phyloP scores from a whole-genome alignment of 2,329 filamentous ascomycete species.

The Phaeosphaeriaceae sp. region DNA sequence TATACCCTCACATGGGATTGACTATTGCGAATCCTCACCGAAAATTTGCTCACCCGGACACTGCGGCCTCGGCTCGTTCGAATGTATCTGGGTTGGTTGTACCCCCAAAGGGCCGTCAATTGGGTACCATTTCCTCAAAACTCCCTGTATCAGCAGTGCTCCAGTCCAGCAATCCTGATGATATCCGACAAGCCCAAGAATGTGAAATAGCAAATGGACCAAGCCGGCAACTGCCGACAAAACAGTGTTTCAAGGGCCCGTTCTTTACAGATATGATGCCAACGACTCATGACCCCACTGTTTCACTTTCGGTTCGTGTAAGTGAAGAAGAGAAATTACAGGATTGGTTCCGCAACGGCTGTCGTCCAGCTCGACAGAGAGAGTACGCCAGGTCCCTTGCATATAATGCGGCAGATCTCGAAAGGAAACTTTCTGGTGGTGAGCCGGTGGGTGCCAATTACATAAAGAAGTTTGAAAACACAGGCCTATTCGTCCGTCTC shows the following conservation, averaged over 20 bases:
- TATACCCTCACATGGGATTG: slow-evolving; percentile 19
- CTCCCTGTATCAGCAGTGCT: slow-evolving; percentile 11
- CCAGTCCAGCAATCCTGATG: slow-evolving; percentile 38
- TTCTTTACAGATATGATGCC: slow-evolving; percentile 45
- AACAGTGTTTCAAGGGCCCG: slow-evolving; percentile 45
- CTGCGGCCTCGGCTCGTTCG: slow-evolving; percentile 1
- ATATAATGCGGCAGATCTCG: slow-evolving; percentile 18
- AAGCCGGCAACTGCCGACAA: slow-evolving; percentile 33
- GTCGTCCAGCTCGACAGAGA: slow-evolving; percentile 32
- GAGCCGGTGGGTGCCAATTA: slow-evolving; percentile 2
- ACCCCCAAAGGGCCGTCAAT: no score
- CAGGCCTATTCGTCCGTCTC: slow-evolving; percentile 49
- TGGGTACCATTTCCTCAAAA: no score
- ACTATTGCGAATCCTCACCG: slow-evolving; percentile 34
- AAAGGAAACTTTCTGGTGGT: no score
- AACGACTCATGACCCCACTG: slow-evolving; percentile 34
- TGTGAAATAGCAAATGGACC: slow-evolving; percentile 34
- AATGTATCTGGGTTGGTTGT: neutral
- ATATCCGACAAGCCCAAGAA: slow-evolving; percentile 12
- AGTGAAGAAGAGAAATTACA: slow-evolving; percentile 45
- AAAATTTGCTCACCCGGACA: slow-evolving; percentile 21
- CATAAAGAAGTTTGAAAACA: slow-evolving; percentile 28
- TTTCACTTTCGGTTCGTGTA: slow-evolving; percentile 26
- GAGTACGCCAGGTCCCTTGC: slow-evolving; percentile 34
- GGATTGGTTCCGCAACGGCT: slow-evolving; percentile 51